A percentile compares a stretch with the other conserved stretches of the same genome.
Evolutionary conservation across 2,329 filamentous ascomycete species (phyloP).

Genomic region (Ophidiomyces ophidiicola): DNA sequence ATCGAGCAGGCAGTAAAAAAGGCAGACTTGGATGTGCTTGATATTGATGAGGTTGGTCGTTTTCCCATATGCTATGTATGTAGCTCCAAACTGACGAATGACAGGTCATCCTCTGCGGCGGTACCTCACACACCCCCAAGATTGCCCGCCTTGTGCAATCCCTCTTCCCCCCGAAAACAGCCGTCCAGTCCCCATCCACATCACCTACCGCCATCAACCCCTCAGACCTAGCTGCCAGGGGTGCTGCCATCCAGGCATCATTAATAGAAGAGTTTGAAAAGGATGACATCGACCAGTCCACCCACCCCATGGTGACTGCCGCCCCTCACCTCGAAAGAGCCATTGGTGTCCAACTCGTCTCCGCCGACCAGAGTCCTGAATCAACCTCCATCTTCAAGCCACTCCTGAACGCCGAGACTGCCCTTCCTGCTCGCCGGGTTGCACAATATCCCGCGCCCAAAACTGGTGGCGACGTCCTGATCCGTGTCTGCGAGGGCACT

Average conservation of each 20-base stretch:
- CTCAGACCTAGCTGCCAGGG: slow-evolving; percentile 75
- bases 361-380: slow-evolving; percentile 31
- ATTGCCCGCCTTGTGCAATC: slow-evolving; percentile 67
- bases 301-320: slow-evolving; percentile 86
- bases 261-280: slow-evolving; percentile 89
- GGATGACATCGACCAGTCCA: slow-evolving; percentile 89
- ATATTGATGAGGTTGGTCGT: slow-evolving; percentile 60
- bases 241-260: slow-evolving; percentile 88
- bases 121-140: slow-evolving; percentile 85
- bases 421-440: slow-evolving; percentile 75
- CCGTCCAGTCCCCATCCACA: slow-evolving; percentile 72
- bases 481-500: slow-evolving; percentile 78
- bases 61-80: neutral
- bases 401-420: slow-evolving; percentile 73
- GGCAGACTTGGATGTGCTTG: slow-evolving; percentile 79
- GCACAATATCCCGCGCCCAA: slow-evolving; percentile 65
- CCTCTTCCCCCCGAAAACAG: slow-evolving; percentile 70
- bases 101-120: slow-evolving; percentile 78
- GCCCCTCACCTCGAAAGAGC: slow-evolving; percentile 81
- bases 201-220: slow-evolving; percentile 73
- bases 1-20: slow-evolving; percentile 80
- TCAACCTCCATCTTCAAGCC: slow-evolving; percentile 62
- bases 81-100: slow-evolving; percentile 9
- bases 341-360: slow-evolving; percentile 66
- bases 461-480: slow-evolving; percentile 72